phyloP scores from a whole-genome alignment of 306 rosid genomes.

The Glycine latifolia region DNA sequence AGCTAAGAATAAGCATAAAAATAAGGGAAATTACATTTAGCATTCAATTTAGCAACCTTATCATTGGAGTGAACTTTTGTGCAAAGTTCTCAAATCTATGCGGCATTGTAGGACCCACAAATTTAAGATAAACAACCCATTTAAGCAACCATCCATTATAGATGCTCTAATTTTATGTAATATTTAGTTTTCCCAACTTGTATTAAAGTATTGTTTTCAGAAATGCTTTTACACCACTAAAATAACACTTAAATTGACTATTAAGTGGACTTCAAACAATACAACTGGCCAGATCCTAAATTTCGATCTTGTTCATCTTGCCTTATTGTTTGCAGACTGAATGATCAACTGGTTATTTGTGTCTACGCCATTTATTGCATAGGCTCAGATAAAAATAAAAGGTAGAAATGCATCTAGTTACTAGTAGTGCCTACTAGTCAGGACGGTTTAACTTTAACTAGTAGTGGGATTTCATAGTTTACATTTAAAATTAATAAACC shows the following conservation, averaged over 20 bases:
- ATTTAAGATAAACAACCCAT: too few species aligned
- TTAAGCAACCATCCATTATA: too few species aligned
- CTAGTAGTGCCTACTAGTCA: not conserved
- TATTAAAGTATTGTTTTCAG: slow-evolving; percentile 9
- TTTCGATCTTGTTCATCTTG: not conserved
- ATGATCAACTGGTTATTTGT: slow-evolving; percentile 15
- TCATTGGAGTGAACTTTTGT: too few species aligned
- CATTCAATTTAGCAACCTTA: too few species aligned
- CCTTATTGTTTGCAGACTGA: slow-evolving; percentile 12
- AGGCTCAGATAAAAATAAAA: not conserved
- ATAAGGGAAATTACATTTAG: too few species aligned
- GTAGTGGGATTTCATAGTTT: not conserved
- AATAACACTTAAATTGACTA: not conserved
- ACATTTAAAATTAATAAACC: slow-evolving; percentile 22
- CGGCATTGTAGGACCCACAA: too few species aligned
- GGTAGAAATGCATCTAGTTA: not conserved
- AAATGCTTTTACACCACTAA: slow-evolving; percentile 30
- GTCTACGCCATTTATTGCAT: not conserved
- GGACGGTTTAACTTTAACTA: not conserved
- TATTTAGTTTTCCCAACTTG: not conserved
- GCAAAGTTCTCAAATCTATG: too few species aligned
- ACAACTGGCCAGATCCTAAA: not conserved
- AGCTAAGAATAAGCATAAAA: too few species aligned
- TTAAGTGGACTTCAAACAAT: slow-evolving; percentile 6
- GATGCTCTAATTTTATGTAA: not conserved